Base-by-base conservation (phyloP, 306 rosid genomes). In the Cyclanthera cordifolia region DNA sequence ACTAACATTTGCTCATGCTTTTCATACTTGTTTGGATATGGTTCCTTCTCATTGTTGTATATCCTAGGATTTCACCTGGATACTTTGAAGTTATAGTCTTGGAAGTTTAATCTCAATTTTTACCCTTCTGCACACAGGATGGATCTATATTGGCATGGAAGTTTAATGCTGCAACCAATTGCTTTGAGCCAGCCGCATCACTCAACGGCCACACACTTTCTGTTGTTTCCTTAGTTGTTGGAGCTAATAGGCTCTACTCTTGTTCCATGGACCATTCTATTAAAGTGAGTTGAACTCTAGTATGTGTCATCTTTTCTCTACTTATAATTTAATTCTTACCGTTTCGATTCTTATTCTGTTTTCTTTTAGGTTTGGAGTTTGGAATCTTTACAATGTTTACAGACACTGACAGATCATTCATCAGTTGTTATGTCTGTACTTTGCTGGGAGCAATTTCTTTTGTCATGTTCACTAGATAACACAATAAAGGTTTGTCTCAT, bases 381-480 rank as follows among this genome's bases (percentile, higher is more conserved):
- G 51, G 96, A 93, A 77, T 87, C 88, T 4, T 83, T 89, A 80
- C 95, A 93, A 74, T 93, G 98, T 78, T 20, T 93, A 72, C 98
- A 93, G 81, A 93, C 94, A 24, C 80, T 93, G 56, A 80, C 89
- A 24, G 96, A 82, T 73, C 98, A 93, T 73, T 85, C 85, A 16
- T 77, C 94, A 30, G 98, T 93, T 73, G 98, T 93, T 71, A 93
- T 90, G 98, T 93, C 98, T 74, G 82, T 93, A 78, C 96, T 93
- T 75, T 89, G 95, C 78, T 93, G 98, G 98, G 96, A 93, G 25
- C 96, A 93, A 81, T 93, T 89, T 68, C 94, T 93, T 53, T 74
- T 93, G 77, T 87, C 98, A 48, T 85, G 90, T 71, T 93, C 98
- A 8, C 82, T 93, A 67, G 98, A 93, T 86, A 72, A 86, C 72